Evolutionary conservation across 306 rosid species (phyloP).

Genomic region (Vigna angularis): DNA sequence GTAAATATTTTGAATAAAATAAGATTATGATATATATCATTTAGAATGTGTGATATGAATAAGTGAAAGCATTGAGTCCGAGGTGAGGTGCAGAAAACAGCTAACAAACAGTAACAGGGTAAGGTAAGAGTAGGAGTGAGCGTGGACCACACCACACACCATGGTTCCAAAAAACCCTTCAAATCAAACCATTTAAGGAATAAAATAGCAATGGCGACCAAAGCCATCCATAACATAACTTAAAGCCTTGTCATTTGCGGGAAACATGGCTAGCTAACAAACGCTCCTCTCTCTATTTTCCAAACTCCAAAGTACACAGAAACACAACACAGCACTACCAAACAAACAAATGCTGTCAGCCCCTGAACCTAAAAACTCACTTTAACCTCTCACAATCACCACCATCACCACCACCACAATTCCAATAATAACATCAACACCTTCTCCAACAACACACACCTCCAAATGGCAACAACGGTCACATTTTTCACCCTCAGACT

Average conservation of each 20-base stretch:
- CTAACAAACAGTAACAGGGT: neutral
- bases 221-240: neutral
- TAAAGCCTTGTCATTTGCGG: neutral
- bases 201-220: conserved; percentile 9
- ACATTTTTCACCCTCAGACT: conserved; percentile 42
- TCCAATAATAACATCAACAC: too few species aligned
- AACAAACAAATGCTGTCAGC: conserved; percentile 21
- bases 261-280: conserved; percentile 1
- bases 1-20: too few species aligned
- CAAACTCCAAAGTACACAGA: neutral
- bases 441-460: too few species aligned
- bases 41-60: neutral
- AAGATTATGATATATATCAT: too few species aligned
- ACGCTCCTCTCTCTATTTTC: conserved; percentile 53
- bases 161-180: neutral
- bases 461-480: conserved; percentile 55
- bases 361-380: neutral
- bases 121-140: too few species aligned
- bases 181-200: conserved; percentile 44
- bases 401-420: neutral
- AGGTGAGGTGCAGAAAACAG: neutral
- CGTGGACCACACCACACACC: neutral
- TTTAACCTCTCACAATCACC: neutral
- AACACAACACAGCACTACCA: neutral
- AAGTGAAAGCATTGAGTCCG: neutral